Base-by-base conservation (phyloP, 257 asterid species). In the Gynochthodes officinalis region DNA sequence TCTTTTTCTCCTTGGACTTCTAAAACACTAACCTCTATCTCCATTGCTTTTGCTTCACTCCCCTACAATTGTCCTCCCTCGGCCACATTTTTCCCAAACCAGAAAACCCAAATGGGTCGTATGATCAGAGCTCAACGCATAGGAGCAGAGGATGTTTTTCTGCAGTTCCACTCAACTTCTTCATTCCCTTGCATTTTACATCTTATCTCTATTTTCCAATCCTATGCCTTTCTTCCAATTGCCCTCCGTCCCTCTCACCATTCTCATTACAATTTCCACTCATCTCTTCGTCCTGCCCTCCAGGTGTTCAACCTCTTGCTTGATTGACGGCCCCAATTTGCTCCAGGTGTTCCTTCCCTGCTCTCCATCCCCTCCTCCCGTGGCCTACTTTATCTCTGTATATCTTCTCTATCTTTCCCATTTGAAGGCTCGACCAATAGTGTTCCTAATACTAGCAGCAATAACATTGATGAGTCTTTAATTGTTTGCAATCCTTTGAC, bases 301-400 rank as follows among this genome's bases (percentile, higher is more conserved):
- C 89, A 91, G 73, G 87, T 88, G 77, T 91, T 85, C 75, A 96
- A 93, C 76, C 93, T 96, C 21, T n/a, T 59, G 15, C 74, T 83
- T n/a, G 67, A 80, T 42, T 79, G 70, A 19, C 91, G 98, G 98
- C 89, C 91, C 67, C 78, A 83, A 53, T 91, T 93, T 82, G 87
- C 96, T 75, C 96, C 91, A 65, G 80, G 89, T n/a, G 91, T 85
- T 77, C 79, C 93, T 21, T 84, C 90, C 58, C 92, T 88, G 70
- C 93, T 85, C 84, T 97, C 98, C 48, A 87, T 93, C 79, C 87
- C 96, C 69, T 87, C 97, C 72, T 86, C 95, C 50, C 73, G 79
- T 8, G 98, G 98, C 40, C 87, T 93, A 0, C 90, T 93, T 74
- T 93, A 89, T 76, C 92, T 93, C 58, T 93, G 97, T 97, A 97